Evolutionary conservation across 2,329 filamentous ascomycete species (phyloP), one percentile per base, ranked within the genome.

Genomic region (Phymatotrichopsis omnivora): DNA sequence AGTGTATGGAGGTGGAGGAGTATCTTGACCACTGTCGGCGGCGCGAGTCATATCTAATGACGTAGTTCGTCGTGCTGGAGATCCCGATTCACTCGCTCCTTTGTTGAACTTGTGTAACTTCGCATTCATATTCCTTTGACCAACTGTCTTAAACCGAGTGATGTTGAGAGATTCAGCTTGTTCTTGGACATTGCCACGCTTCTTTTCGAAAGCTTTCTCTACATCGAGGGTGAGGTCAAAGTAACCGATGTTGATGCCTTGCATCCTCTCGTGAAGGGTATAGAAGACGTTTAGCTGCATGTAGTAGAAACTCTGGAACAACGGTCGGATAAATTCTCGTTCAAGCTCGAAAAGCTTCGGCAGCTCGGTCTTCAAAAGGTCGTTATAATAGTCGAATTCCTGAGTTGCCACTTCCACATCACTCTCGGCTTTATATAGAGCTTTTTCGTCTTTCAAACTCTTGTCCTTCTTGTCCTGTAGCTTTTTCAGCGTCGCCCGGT

Each of bases 241-340:
- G 67, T 98, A 98, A 51, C 86, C 86, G 61, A 98, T 98, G 61
- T 96, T 87, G 63, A 93, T 86, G 56, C 75, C 78, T 68, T 98
- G 91, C 91, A 98, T 98, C 67, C 81, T 85, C 66, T 96, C 89
- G 64, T 98, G 91, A 42, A 98, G 72, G 1, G 91, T 98, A 67
- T 98, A 98, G 65, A 96, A 98, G 55, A 98, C 85, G 65, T 98
- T 98, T 55, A 98, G 76, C 66, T 98, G 91, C 91, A 98, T 98
- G 71, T 96, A 98, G 68, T 98, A 98, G 69, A 98, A 98, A 7
- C 85, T 93, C 64, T 96, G 91, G 72, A 98, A 98, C 6, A 98
- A 76, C 2, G 91, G 91, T 57, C 85, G 80, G 64, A 98, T 98
- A 64, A 98, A 96, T 64, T 96, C 82, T 54, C 80, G 76, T 65